These are phyloP conservation scores for Tephrocybe rancida DNA, from an alignment of 768 basidiomycete species.

Conservation along the genomic window DNA sequence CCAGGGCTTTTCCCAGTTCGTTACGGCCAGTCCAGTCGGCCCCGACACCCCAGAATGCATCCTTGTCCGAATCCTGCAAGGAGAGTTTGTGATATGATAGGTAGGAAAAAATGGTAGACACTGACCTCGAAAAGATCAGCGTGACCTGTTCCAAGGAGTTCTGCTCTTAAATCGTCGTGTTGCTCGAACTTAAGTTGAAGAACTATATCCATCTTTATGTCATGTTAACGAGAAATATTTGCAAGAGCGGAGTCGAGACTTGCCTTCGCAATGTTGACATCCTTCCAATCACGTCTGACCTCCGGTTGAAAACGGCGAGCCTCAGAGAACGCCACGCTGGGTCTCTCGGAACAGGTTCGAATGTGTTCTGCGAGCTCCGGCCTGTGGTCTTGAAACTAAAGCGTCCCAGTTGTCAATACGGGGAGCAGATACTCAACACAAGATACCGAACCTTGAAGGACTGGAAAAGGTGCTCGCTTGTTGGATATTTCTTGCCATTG, in stretches of 20 bases:
- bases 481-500: conserved; percentile 67
- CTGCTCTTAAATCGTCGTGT: conserved; percentile 56
- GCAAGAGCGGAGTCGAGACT: background rate
- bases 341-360: conserved; percentile 60
- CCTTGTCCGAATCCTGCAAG: conserved; percentile 68
- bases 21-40: conserved; percentile 67
- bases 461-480: conserved; percentile 79
- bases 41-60: conserved; percentile 80
- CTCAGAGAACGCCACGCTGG: conserved; percentile 67
- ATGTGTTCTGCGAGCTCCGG: conserved; percentile 73
- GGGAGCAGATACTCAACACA: background rate
- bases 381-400: conserved; percentile 59
- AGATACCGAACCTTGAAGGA: conserved; percentile 61
- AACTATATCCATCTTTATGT: conserved; percentile 60
- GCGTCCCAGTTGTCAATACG: background rate
- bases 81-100: background rate
- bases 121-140: conserved; percentile 69
- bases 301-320: conserved; percentile 65
- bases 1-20: conserved; percentile 73
- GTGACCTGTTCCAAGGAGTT: conserved; percentile 66
- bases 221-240: conserved; percentile 19
- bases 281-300: conserved; percentile 68
- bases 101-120: conserved; percentile 3
- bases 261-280: conserved; percentile 69
- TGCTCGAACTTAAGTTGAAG: conserved; percentile 74